These are phyloP conservation scores for Cornus florida DNA, from an alignment of 148 eudicot genomes.

Conservation along the genomic window DNA sequence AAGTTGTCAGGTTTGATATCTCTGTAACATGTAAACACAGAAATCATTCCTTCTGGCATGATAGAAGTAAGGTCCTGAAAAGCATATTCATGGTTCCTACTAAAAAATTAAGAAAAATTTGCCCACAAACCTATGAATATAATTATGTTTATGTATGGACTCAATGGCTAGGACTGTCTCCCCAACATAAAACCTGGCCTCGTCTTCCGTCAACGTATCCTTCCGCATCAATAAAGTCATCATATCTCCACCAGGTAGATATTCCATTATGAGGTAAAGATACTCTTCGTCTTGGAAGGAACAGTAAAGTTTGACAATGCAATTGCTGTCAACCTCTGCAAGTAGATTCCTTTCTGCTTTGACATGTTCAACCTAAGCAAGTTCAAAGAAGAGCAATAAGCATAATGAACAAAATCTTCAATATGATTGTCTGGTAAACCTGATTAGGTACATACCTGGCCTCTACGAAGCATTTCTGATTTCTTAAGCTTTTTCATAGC, in stretches of 20 bases:
- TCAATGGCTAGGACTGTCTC: constrained; percentile 97
- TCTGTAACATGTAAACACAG: constrained; percentile 43
- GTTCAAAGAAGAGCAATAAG: constrained; percentile 19
- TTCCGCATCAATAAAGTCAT: constrained; percentile 98
- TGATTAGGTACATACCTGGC: constrained; percentile 59
- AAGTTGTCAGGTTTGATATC: constrained; percentile 99
- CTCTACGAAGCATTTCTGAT: constrained; percentile 97
- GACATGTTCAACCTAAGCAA: constrained; percentile 90
- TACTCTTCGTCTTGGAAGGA: constrained; percentile 99
- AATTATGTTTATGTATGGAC: constrained; percentile 95
- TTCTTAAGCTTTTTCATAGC: constrained; percentile 99
- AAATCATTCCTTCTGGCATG: constrained; percentile 7
- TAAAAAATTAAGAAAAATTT: neutral
- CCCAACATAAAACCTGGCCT: constrained; percentile 93
- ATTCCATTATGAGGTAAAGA: constrained; percentile 96
- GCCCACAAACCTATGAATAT: constrained; percentile 78
- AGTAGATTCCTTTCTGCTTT: constrained; percentile 97
- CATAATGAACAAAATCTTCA: neutral
- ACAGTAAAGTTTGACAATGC: constrained; percentile 98
- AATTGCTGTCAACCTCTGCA: constrained; percentile 99
- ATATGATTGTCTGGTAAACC: neutral
- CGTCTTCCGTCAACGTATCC: constrained; percentile 90
- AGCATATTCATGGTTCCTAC: neutral
- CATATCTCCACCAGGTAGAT: constrained; percentile 99
- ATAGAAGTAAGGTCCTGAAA: neutral